These are phyloP conservation scores for Periglandula ipomoeae DNA, from an alignment of 2,329 filamentous ascomycete genomes.

Conservation along the genomic window DNA sequence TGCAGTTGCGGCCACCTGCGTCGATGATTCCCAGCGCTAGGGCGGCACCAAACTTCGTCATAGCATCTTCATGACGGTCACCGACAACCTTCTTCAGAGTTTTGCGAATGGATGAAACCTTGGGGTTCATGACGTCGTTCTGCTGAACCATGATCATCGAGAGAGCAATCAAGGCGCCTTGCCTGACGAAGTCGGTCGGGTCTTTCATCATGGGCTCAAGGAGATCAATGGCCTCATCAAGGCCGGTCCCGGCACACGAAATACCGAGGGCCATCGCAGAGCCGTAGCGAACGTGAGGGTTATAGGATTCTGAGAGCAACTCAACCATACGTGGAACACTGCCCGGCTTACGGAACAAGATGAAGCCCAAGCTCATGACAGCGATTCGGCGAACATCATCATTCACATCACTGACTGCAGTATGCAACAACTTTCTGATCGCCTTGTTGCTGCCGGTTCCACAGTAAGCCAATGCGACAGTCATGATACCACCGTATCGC, in stretches of 20 bases:
- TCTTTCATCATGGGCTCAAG: slow-evolving; percentile 99
- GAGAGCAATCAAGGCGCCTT: slow-evolving; percentile 87
- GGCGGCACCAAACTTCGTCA: slow-evolving; percentile 97
- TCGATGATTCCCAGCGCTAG: slow-evolving; percentile 95
- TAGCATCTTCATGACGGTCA: slow-evolving; percentile 95
- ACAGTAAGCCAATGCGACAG: slow-evolving; percentile 95
- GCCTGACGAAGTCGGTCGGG: slow-evolving; percentile 94
- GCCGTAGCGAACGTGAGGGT: slow-evolving; percentile 94
- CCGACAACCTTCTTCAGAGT: slow-evolving; percentile 88
- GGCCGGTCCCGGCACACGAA: slow-evolving; percentile 89
- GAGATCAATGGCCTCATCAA: slow-evolving; percentile 93
- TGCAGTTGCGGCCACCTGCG: slow-evolving; percentile 95
- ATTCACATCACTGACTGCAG: slow-evolving; percentile 95
- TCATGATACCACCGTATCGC: slow-evolving; percentile 96
- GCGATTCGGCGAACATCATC: slow-evolving; percentile 94
- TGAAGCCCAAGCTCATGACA: slow-evolving; percentile 96
- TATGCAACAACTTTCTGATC: slow-evolving; percentile 87
- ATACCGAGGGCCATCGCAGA: slow-evolving; percentile 98
- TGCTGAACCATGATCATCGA: slow-evolving; percentile 99
- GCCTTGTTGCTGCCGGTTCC: slow-evolving; percentile 98
- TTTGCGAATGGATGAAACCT: slow-evolving; percentile 84
- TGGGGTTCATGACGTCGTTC: slow-evolving; percentile 97
- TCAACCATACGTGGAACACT: slow-evolving; percentile 99
- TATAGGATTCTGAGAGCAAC: slow-evolving; percentile 95
- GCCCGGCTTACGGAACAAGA: slow-evolving; percentile 93